These are phyloP conservation scores for Dactylellina sp. DNA, from an alignment of 2,329 filamentous ascomycete species.

Conservation along the genomic window DNA sequence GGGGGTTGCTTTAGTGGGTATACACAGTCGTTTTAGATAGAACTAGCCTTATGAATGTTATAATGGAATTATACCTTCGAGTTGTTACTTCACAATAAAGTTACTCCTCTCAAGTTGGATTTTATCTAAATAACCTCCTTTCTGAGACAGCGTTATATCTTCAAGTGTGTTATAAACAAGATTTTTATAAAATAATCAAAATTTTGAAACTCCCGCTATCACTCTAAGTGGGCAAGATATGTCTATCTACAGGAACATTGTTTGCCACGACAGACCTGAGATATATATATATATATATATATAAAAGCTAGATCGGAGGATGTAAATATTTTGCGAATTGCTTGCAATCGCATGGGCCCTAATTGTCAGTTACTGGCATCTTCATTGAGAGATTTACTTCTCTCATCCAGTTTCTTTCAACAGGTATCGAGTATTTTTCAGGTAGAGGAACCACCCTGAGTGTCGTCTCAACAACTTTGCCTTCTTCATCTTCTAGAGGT, in stretches of 20 bases:
- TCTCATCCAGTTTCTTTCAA: constrained; percentile 41
- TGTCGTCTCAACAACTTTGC: not conserved
- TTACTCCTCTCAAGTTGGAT: not conserved
- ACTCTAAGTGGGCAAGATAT: too few species aligned
- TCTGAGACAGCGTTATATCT: too few species aligned
- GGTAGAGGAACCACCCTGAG: constrained; percentile 41
- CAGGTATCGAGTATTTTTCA: constrained; percentile 28
- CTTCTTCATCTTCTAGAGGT: constrained; percentile 36
- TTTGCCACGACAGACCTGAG: too few species aligned
- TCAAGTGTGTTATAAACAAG: too few species aligned
- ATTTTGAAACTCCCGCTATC: too few species aligned
- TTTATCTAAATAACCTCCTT: too few species aligned
- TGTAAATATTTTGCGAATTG: not conserved
- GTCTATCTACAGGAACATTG: too few species aligned
- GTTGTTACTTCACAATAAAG: not conserved
- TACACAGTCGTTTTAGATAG: not conserved
- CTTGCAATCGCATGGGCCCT: not conserved
- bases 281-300: too few species aligned
- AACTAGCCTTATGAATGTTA: not conserved
- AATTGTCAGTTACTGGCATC: not conserved
- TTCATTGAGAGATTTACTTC: constrained; percentile 44
- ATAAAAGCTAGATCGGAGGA: not conserved
- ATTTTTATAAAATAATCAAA: too few species aligned
- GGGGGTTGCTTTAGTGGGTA: not conserved
- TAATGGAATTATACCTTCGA: too few species aligned